A percentile compares a stretch with the other conserved stretches of the same genome.
Evolutionary conservation across 164 flowering plant genomes (phyloP).

Genomic region (Stephania yunnanensis): DNA sequence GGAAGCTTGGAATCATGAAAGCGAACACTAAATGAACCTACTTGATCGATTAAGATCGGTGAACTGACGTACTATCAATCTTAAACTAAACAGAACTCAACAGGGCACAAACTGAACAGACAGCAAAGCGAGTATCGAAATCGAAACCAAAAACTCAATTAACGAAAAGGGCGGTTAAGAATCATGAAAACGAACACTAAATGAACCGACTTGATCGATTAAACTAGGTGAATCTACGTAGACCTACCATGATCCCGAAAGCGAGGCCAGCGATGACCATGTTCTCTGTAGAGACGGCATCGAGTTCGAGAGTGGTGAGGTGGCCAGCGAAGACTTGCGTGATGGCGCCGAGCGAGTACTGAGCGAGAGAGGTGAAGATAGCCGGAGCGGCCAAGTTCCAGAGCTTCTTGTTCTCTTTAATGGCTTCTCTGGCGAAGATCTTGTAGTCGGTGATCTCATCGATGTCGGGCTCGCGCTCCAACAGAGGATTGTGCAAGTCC

Average conservation of each 20-base stretch:
- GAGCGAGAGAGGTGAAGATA: slow-evolving; percentile 27
- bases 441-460: slow-evolving; percentile 17
- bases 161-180: no score
- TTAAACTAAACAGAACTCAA: no score
- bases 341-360: slow-evolving; percentile 29
- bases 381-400: slow-evolving; percentile 33
- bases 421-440: slow-evolving; percentile 19
- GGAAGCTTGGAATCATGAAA: no score
- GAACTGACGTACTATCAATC: no score
- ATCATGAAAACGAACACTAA: no score
- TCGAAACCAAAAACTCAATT: no score
- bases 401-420: slow-evolving; percentile 23
- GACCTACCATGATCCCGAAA: slow-evolving; percentile 29
- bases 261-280: slow-evolving; percentile 33
- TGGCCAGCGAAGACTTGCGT: slow-evolving; percentile 33
- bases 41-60: no score
- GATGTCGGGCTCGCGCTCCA: slow-evolving; percentile 10
- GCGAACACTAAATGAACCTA: no score
- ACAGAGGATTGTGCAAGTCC: slow-evolving; percentile 14
- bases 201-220: no score
- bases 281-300: slow-evolving; percentile 31
- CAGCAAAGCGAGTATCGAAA: no score
- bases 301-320: slow-evolving; percentile 29
- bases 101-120: no score
- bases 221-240: no score